Base-by-base conservation (phyloP, 2,329 filamentous ascomycete genomes). In the Nemania serpens region DNA sequence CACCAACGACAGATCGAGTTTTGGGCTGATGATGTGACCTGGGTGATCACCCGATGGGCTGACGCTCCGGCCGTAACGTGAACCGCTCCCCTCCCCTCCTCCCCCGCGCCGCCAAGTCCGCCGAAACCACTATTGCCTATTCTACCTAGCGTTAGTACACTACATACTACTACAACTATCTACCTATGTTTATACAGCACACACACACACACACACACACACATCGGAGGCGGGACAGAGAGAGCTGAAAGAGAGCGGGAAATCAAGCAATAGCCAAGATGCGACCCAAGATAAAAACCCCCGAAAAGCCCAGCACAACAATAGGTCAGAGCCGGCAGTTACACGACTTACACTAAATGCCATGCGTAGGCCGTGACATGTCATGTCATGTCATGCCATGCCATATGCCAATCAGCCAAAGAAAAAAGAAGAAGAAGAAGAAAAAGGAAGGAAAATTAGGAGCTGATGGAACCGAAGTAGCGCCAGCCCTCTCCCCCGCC, bases 401-500 rank as follows among this genome's bases (percentile, higher is more conserved):
- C n/a, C n/a, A n/a, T n/a, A n/a, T n/a, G 47, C 48, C 25, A 67
- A 66, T 66, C 65, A 62, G 49, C 59, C 25, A 29, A 29, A 29
- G 25, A 29, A 29, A 29, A 29, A 29, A 7, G 25, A n/a, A n/a
- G 25, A 7, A 29, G 3, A 29, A 29, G 25, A 7, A 3, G 25
- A 29, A 29, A 7, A 29, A 7, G 25, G 25, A 4, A 7, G 25
- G 25, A 29, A 29, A 29, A n/a, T n/a, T n/a, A n/a, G 25, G 25
- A 29, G 25, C 4, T 64, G 59, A 58, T 69, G 64, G 68, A 69
- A 66, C 70, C 70, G 70, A 73, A 61, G 69, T 68, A 73, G 67
- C 65, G 70, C 70, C 70, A 29, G 70, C 62, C 62, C 49, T 69
- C 69, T 69, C 68, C 67, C 52, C 39, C 48, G 59, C 22, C 48